Conservation (phyloP, 768 basidiomycete species). For the Baorangia bicolor region DNA sequence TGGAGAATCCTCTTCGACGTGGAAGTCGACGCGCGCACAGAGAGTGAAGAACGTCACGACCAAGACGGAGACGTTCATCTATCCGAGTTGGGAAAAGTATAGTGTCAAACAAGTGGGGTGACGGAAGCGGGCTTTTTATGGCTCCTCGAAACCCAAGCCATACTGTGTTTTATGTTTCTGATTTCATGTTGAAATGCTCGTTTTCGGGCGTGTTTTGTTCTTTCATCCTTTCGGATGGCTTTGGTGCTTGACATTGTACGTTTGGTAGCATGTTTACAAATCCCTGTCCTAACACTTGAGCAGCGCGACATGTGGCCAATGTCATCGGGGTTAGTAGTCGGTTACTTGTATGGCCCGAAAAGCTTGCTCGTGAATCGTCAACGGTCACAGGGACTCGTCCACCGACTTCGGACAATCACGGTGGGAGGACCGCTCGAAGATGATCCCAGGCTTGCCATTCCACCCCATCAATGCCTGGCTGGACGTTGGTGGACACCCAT, state of each 20-base stretch:
- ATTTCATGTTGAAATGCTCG: background rate
- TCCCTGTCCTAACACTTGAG: background rate
- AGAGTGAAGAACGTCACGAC: constrained; percentile 30
- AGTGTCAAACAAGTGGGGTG: constrained; percentile 41
- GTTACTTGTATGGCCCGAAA: background rate
- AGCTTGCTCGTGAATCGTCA: no score
- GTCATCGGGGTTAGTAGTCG: background rate
- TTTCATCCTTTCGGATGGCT: background rate
- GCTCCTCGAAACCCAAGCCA: background rate
- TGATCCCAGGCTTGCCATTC: background rate
- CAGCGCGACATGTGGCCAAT: background rate
- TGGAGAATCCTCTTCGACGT: constrained; percentile 21
- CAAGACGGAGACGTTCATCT: constrained; percentile 46
- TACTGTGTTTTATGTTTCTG: background rate
- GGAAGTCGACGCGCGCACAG: constrained; percentile 30
- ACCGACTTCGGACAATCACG: no score
- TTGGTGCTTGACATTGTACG: background rate
- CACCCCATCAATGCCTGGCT: constrained; percentile 10
- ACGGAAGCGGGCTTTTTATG: background rate
- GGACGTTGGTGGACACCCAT: constrained; percentile 11
- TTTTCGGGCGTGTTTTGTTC: background rate
- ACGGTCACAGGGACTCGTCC: background rate
- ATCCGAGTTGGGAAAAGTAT: constrained; percentile 70
- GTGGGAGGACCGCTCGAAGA: background rate
- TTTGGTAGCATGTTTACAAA: background rate